These are phyloP conservation scores for Pugionium cornutum DNA, from an alignment of 345 rosid genomes.

Conservation along the genomic window DNA sequence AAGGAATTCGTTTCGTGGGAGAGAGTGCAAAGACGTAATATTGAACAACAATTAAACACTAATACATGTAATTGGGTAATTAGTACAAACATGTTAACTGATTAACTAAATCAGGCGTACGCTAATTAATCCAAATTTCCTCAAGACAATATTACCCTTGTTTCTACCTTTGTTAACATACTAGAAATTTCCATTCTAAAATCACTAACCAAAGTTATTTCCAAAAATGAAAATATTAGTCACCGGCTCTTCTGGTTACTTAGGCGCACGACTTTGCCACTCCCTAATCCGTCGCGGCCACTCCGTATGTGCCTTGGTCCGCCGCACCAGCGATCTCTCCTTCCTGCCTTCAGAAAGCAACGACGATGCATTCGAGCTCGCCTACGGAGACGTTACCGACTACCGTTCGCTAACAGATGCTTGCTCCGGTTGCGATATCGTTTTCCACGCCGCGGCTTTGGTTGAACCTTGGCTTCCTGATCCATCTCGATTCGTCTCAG, in stretches of 20 bases:
- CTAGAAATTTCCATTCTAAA: background rate
- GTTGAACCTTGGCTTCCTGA: constrained; percentile 97
- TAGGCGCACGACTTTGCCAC: constrained; percentile 79
- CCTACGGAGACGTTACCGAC: constrained; percentile 84
- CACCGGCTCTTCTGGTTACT: constrained; percentile 83
- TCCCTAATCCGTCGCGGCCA: constrained; percentile 61
- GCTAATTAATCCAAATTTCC: background rate
- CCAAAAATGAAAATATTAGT: constrained; percentile 55
- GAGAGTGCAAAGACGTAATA: background rate
- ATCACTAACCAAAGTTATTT: background rate
- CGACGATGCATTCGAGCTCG: constrained; percentile 50
- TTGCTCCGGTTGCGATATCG: constrained; percentile 64
- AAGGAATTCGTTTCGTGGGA: constrained; percentile 18
- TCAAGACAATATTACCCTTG: background rate
- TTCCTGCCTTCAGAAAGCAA: constrained; percentile 43
- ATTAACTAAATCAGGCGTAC: background rate
- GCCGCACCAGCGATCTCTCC: constrained; percentile 79
- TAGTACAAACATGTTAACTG: background rate
- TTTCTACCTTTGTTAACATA: too few relatives aligned
- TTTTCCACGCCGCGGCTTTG: constrained; percentile 84
- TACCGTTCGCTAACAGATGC: constrained; percentile 56
- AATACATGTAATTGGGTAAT: background rate
- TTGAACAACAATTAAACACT: too few relatives aligned
- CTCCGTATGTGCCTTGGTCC: constrained; percentile 76
- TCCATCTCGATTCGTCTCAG: constrained; percentile 70